Conservation (phyloP, 805 yeast species). For the Candida xyloterini region DNA sequence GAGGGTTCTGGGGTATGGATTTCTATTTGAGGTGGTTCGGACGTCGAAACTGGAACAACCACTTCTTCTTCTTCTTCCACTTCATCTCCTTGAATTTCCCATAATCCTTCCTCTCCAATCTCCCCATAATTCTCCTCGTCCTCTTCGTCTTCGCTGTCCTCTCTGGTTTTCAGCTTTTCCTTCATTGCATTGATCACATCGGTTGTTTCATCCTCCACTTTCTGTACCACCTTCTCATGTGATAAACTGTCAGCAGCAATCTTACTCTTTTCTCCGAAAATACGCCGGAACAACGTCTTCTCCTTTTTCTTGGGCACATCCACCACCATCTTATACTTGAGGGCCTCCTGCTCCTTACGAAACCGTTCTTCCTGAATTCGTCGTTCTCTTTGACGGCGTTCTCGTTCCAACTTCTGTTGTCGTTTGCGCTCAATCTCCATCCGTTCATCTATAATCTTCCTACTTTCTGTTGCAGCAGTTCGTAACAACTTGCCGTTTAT, state of each 20-base stretch:
- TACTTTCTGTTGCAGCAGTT: slow-evolving; percentile 18
- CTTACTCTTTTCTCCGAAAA: slow-evolving; percentile 30
- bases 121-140: slow-evolving; percentile 16
- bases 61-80: neutral
- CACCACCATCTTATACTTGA: slow-evolving; percentile 16
- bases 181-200: slow-evolving; percentile 12
- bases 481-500: slow-evolving; percentile 23
- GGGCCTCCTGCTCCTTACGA: slow-evolving; percentile 22
- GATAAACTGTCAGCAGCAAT: slow-evolving; percentile 30
- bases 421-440: slow-evolving; percentile 15
- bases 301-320: slow-evolving; percentile 10
- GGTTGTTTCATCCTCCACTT: slow-evolving; percentile 6
- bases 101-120: slow-evolving; percentile 9
- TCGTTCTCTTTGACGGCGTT: slow-evolving; percentile 25
- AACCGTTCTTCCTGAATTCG: slow-evolving; percentile 17
- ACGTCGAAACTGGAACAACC: no score
- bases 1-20: neutral
- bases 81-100: slow-evolving; percentile 2
- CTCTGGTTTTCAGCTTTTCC: slow-evolving; percentile 4
- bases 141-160: slow-evolving; percentile 14
- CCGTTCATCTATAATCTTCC: slow-evolving; percentile 24
- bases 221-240: slow-evolving; percentile 11
- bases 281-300: slow-evolving; percentile 23
- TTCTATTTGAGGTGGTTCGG: no score
- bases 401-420: slow-evolving; percentile 15